Evolutionary conservation across 352 stramenopile species (phyloP).

Genomic region (Globisporangium parvum): DNA sequence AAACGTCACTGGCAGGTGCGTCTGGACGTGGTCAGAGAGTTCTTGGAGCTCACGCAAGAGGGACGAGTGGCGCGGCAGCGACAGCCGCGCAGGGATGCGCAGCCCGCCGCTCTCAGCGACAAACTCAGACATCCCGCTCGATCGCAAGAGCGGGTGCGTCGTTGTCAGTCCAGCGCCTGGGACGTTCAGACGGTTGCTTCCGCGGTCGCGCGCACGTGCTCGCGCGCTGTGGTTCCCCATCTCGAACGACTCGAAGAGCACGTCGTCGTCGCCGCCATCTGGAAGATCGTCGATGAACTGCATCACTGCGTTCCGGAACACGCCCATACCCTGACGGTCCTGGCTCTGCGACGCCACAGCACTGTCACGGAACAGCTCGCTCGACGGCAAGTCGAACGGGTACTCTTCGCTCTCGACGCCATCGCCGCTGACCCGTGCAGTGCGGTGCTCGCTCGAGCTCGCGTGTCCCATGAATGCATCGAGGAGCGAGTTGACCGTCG

Average conservation of each 20-base stretch:
- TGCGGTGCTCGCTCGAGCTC: background rate
- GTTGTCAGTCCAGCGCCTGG: background rate
- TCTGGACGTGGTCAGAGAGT: slow-evolving; percentile 72
- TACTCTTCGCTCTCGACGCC: slow-evolving; percentile 8
- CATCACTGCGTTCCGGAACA: slow-evolving; percentile 19
- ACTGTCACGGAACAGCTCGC: slow-evolving; percentile 11
- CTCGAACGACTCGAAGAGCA: slow-evolving; percentile 55
- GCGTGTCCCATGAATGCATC: slow-evolving; percentile 10
- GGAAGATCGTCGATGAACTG: slow-evolving; percentile 59
- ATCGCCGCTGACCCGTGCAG: background rate
- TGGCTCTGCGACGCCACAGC: slow-evolving; percentile 4
- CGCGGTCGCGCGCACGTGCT: slow-evolving; percentile 27
- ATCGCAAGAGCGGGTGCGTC: slow-evolving; percentile 37
- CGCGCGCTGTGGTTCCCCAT: slow-evolving; percentile 26
- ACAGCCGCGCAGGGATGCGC: slow-evolving; percentile 32
- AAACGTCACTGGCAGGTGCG: slow-evolving; percentile 38
- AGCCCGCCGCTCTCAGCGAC: slow-evolving; percentile 10
- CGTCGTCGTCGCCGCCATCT: slow-evolving; percentile 44
- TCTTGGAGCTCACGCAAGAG: slow-evolving; percentile 73
- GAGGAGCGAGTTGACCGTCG: slow-evolving; percentile 9
- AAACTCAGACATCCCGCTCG: slow-evolving; percentile 12
- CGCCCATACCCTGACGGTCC: slow-evolving; percentile 5
- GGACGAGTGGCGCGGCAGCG: slow-evolving; percentile 58
- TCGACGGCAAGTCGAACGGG: slow-evolving; percentile 12
- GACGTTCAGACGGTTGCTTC: slow-evolving; percentile 11